Conservation (phyloP, 257 asterid species). For the Paulownia fortunei region DNA sequence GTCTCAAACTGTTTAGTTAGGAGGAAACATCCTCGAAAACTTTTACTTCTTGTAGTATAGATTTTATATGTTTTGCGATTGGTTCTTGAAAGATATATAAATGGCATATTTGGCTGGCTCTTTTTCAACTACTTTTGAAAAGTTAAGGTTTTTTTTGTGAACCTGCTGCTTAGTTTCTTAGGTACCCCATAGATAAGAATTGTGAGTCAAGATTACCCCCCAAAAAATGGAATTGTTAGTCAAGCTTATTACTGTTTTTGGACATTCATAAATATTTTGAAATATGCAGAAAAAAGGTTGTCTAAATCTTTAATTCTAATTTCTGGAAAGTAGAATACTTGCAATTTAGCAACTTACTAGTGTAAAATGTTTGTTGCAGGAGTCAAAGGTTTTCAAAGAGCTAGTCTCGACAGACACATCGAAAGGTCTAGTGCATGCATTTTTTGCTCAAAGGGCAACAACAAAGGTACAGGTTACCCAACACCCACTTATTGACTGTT, state of each 20-base stretch:
- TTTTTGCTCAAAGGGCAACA: constrained; percentile 87
- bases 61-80: constrained; percentile 18
- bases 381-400: constrained; percentile 62
- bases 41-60: background rate
- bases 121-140: constrained; percentile 13
- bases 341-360: constrained; percentile 25
- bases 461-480: constrained; percentile 62
- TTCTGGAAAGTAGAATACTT: constrained; percentile 1
- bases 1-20: constrained; percentile 22
- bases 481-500: constrained; percentile 18
- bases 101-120: background rate
- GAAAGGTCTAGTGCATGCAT: constrained; percentile 90
- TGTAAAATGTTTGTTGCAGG: constrained; percentile 54
- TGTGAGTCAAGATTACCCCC: background rate
- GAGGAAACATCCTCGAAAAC: constrained; percentile 3
- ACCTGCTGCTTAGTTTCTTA: background rate
- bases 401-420: constrained; percentile 70
- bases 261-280: background rate
- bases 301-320: background rate
- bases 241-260: background rate
- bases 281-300: background rate
- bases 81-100: constrained; percentile 16
- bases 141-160: constrained; percentile 4
- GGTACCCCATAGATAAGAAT: background rate
- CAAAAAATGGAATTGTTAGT: background rate